Evolutionary conservation across 345 rosid species (phyloP).

Genomic region (Rhodamnia argentea): DNA sequence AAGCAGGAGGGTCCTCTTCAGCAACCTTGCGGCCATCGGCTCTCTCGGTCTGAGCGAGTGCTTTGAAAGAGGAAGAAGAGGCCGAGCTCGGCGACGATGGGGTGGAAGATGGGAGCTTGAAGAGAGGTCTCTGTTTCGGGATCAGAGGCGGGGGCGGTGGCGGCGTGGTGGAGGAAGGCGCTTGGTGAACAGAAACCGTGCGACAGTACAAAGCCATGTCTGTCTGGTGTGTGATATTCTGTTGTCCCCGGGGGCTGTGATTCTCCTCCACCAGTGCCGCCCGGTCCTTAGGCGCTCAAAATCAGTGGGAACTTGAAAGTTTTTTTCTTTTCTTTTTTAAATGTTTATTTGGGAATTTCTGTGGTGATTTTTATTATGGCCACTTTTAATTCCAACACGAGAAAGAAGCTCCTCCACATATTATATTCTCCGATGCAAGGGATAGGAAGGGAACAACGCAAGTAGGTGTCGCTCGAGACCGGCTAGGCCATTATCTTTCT

Average conservation of each 20-base stretch:
- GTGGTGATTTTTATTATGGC: neutral
- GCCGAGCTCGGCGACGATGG: neutral
- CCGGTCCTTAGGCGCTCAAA: neutral
- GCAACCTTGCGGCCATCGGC: constrained; percentile 23
- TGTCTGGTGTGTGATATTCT: neutral
- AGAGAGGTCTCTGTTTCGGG: neutral
- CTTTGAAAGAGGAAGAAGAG: constrained; percentile 1
- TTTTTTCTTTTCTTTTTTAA: neutral
- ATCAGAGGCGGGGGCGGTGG: neutral
- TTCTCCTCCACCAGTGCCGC: neutral
- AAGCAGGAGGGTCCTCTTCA: constrained; percentile 24
- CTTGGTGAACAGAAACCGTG: neutral
- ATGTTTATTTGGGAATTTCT: neutral
- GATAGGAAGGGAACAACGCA: neutral
- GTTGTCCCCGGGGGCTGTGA: neutral
- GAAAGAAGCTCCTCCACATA: neutral
- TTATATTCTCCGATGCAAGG: neutral
- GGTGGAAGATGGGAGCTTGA: constrained; percentile 4
- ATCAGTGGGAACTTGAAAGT: neutral
- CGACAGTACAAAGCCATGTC: neutral
- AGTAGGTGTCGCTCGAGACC: neutral
- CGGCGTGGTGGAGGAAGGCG: neutral
- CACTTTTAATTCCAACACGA: neutral
- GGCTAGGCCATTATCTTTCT: neutral
- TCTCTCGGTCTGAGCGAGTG: constrained; percentile 32